Evolutionary conservation across 2,329 filamentous ascomycete genomes (phyloP).

Genomic region (Claviceps pazoutovae): DNA sequence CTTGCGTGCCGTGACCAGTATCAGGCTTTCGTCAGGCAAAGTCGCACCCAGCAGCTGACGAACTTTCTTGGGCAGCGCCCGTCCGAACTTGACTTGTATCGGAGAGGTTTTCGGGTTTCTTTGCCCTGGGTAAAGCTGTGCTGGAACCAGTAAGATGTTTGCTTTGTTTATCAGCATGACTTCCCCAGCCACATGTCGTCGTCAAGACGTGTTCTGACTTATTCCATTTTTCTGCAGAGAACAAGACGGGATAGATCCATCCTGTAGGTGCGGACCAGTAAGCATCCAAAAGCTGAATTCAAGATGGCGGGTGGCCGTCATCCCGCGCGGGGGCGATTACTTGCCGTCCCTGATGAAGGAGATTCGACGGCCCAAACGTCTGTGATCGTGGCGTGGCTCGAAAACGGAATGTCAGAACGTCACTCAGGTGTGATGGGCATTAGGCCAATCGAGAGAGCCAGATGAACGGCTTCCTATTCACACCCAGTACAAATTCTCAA

Average conservation of each 20-base stretch:
- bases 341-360: too few species aligned
- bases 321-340: too few species aligned
- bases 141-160: conserved; percentile 1
- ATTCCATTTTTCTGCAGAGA: too few species aligned
- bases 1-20: neutral
- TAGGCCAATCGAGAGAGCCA: too few species aligned
- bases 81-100: neutral
- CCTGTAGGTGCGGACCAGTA: neutral
- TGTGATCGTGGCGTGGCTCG: too few species aligned
- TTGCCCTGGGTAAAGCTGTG: neutral
- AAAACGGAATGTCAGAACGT: too few species aligned
- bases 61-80: neutral
- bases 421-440: too few species aligned
- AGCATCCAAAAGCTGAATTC: too few species aligned
- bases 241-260: neutral
- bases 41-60: neutral
- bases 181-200: neutral
- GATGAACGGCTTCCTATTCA: too few species aligned
- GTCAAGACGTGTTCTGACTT: neutral
- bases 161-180: conserved; percentile 1
- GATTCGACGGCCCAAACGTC: too few species aligned
- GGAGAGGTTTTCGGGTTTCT: neutral
- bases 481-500: too few species aligned
- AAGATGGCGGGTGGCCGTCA: too few species aligned
- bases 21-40: neutral